These are phyloP conservation scores for Aspergillus heteromorphus DNA, from an alignment of 495 filamentous ascomycete species.

Conservation along the genomic window DNA sequence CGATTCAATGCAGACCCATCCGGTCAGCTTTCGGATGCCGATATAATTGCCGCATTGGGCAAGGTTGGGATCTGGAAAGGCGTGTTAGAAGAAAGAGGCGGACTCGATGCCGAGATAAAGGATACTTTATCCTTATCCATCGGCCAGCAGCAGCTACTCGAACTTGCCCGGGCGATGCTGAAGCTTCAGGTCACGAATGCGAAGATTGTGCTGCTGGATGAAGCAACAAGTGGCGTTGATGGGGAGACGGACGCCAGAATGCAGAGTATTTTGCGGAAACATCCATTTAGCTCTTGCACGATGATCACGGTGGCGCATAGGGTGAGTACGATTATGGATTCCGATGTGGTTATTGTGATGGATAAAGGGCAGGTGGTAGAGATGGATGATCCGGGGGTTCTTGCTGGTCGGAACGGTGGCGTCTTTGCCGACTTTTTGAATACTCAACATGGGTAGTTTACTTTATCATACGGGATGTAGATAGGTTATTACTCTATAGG, in stretches of 20 bases:
- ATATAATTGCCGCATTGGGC: not conserved
- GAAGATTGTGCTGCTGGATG: not conserved
- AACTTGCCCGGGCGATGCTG: not conserved
- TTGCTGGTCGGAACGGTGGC: not conserved
- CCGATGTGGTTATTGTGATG: not conserved
- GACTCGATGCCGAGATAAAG: not conserved
- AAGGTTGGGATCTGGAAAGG: not conserved
- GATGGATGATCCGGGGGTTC: constrained; percentile 33
- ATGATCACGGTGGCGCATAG: not conserved
- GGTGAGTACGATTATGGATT: not conserved
- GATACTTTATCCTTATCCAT: not conserved
- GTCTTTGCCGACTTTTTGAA: not conserved
- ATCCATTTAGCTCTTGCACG: not conserved
- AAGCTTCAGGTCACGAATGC: not conserved
- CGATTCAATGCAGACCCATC: not conserved
- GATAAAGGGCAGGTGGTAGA: not conserved
- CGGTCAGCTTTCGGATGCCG: not conserved
- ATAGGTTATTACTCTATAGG: no score
- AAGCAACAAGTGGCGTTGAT: not conserved
- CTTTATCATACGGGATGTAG: no score
- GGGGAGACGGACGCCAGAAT: not conserved
- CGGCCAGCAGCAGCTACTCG: not conserved
- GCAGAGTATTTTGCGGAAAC: not conserved
- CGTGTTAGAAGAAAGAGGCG: not conserved
- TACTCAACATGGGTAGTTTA: no score